Percentiles rank a stretch among this genome's conserved stretches.
Conservation (phyloP, 768 basidiomycete species). For the Boletus coccyginus region DNA sequence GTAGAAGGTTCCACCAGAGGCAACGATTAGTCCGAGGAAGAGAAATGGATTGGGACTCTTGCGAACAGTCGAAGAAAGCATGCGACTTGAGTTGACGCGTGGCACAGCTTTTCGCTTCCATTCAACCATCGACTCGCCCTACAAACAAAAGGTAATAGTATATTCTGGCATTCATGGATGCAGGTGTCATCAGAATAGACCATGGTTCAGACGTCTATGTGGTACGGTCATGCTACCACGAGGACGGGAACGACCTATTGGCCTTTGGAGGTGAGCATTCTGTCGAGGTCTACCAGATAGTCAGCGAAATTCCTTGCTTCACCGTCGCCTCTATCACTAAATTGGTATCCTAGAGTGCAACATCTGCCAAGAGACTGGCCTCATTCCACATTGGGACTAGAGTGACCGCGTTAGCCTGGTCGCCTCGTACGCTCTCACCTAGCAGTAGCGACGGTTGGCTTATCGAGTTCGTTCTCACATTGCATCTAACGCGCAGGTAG, state of each 20-base stretch:
- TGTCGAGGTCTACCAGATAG: slow-evolving; percentile 65
- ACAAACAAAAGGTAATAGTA: background rate
- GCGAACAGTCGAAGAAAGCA: slow-evolving; percentile 20
- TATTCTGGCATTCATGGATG: slow-evolving; percentile 39
- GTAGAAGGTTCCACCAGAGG: slow-evolving; percentile 59
- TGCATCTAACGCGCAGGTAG: background rate
- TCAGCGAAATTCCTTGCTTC: slow-evolving; percentile 34
- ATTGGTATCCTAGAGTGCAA: slow-evolving; percentile 35
- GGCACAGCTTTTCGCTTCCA: background rate
- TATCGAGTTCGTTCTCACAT: slow-evolving; percentile 55
- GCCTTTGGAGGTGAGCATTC: slow-evolving; percentile 74
- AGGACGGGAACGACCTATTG: slow-evolving; percentile 64
- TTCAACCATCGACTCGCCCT: background rate
- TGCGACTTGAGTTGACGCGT: background rate
- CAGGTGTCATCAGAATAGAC: slow-evolving; percentile 45
- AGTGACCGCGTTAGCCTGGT: slow-evolving; percentile 78
- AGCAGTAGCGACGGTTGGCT: slow-evolving; percentile 62
- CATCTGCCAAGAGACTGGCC: slow-evolving; percentile 51
- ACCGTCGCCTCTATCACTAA: slow-evolving; percentile 6
- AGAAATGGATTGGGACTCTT: slow-evolving; percentile 61
- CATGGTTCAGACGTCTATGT: slow-evolving; percentile 61
- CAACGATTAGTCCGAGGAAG: slow-evolving; percentile 52
- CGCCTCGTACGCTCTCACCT: slow-evolving; percentile 65
- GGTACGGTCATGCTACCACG: slow-evolving; percentile 59
- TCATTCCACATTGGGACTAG: slow-evolving; percentile 71